Percentiles rank a stretch among this genome's conserved stretches.
Conservation (phyloP, 306 rosid species). For the Trichosanthes truncata region DNA sequence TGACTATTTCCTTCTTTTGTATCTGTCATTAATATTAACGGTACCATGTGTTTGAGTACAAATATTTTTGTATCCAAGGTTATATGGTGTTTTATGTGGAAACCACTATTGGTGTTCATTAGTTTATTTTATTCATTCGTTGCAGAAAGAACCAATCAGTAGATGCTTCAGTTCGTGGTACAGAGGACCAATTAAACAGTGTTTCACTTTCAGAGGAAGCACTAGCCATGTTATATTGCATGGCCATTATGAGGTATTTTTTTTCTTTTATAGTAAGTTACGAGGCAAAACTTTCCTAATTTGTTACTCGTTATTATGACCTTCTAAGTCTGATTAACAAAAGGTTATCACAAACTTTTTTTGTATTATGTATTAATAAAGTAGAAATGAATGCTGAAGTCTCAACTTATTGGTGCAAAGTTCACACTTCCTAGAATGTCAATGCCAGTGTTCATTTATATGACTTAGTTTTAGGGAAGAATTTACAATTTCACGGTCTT, state of each 20-base stretch:
- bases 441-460: not conserved
- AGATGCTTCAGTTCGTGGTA: slow-evolving; percentile 13
- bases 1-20: not conserved
- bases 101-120: not conserved
- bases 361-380: not conserved
- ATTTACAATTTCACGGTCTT: not conserved
- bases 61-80: not conserved
- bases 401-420: not conserved
- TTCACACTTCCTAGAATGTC: not conserved
- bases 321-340: not conserved
- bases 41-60: not conserved
- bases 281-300: not conserved
- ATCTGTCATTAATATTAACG: not conserved
- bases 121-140: slow-evolving; percentile 1
- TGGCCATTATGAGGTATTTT: slow-evolving; percentile 63
- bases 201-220: slow-evolving; percentile 58
- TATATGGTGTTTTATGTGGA: not conserved
- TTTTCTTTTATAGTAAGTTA: not conserved
- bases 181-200: slow-evolving; percentile 19
- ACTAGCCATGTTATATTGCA: slow-evolving; percentile 65
- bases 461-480: not conserved
- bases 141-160: slow-evolving; percentile 15
- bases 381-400: not conserved
- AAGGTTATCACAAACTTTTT: not conserved
- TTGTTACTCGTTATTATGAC: not conserved